phyloP scores from a whole-genome alignment of 108 stramenopile species.

The Discostella stelligeroides region DNA sequence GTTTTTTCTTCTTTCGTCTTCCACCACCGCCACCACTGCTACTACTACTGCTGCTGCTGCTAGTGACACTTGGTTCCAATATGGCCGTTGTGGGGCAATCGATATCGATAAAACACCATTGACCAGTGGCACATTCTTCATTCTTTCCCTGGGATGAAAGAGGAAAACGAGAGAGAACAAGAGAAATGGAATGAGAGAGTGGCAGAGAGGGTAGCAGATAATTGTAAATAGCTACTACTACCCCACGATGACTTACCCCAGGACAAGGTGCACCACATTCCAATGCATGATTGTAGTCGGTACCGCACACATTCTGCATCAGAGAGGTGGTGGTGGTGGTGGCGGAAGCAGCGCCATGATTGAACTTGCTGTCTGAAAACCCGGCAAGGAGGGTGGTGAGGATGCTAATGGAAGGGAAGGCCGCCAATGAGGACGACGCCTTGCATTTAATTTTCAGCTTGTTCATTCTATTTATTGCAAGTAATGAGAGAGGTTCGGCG shows the following conservation, averaged over 20 bases:
- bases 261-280: constrained; percentile 20
- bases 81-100: constrained; percentile 23
- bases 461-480: too few species aligned
- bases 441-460: too few species aligned
- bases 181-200: background rate
- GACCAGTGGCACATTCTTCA: constrained; percentile 18
- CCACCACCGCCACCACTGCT: too few species aligned
- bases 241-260: constrained; percentile 26
- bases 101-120: constrained; percentile 14
- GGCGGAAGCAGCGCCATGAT: background rate
- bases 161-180: background rate
- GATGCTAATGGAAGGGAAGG: background rate
- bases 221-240: background rate
- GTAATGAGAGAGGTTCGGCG: too few species aligned
- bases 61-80: constrained; percentile 10
- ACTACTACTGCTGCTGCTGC: background rate
- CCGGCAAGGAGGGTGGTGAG: background rate
- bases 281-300: constrained; percentile 10
- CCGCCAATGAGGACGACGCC: too few species aligned
- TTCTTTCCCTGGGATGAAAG: constrained; percentile 8
- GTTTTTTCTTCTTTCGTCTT: too few species aligned
- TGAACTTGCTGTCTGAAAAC: background rate
- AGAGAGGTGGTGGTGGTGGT: background rate
- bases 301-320: constrained; percentile 21
- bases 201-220: background rate